Percentiles rank a stretch among this genome's conserved stretches.
These are phyloP conservation scores for Benincasa hispida DNA, from an alignment of 306 rosid genomes.

Conservation along the genomic window DNA sequence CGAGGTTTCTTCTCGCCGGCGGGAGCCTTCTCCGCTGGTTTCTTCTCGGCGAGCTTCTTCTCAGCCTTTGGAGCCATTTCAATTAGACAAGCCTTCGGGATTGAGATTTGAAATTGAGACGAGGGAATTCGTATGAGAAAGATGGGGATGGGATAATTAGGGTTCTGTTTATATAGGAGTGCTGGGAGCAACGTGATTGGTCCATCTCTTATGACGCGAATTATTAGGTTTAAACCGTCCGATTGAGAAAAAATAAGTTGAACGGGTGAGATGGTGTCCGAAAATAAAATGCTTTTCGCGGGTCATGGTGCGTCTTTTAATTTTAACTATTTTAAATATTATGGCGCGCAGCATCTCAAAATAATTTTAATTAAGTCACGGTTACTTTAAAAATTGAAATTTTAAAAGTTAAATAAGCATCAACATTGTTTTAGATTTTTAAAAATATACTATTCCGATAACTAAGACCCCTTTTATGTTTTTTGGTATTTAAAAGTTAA, in stretches of 20 bases:
- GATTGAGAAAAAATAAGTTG: background rate
- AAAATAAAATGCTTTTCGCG: background rate
- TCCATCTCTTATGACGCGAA: background rate
- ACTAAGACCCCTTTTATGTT: too few relatives aligned
- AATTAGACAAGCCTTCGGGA: background rate
- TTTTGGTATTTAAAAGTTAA: too few relatives aligned
- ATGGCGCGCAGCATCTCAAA: background rate
- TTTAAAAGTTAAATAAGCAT: too few relatives aligned
- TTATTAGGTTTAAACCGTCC: background rate
- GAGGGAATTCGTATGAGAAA: background rate
- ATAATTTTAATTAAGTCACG: background rate
- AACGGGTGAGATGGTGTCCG: background rate
- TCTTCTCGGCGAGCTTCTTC: slow-evolving; percentile 17
- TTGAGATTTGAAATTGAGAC: background rate
- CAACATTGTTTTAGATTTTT: too few relatives aligned
- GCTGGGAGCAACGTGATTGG: background rate
- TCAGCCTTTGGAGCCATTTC: slow-evolving; percentile 11
- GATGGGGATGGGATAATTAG: background rate
- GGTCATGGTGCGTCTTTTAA: background rate
- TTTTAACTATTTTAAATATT: background rate
- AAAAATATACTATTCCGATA: too few relatives aligned
- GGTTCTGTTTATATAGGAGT: background rate
- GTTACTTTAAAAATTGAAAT: background rate
- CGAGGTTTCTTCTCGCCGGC: slow-evolving; percentile 17
- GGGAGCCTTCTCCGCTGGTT: slow-evolving; percentile 10